phyloP scores from a whole-genome alignment of 495 filamentous ascomycete genomes.

The Entonaema liquescens region DNA sequence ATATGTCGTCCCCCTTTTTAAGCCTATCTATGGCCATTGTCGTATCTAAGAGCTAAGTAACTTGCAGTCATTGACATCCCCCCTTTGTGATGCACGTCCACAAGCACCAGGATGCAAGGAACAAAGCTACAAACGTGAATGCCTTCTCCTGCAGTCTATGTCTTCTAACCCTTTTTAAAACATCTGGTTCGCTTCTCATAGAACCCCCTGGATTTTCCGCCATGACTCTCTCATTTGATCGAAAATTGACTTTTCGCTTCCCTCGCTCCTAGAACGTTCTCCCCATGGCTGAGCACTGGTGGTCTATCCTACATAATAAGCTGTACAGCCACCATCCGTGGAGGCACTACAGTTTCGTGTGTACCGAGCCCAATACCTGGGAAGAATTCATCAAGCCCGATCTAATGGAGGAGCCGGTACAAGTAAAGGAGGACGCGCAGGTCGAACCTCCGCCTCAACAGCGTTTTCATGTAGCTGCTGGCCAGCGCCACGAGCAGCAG shows the following conservation, averaged over 20 bases:
- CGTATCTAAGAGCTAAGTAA: background rate
- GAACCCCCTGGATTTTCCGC: conserved; percentile 1
- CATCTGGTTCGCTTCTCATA: background rate
- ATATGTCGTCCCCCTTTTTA: background rate
- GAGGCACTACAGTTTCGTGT: background rate
- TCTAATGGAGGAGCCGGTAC: background rate
- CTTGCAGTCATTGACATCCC: background rate
- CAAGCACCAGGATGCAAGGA: background rate
- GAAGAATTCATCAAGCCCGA: background rate
- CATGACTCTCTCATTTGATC: background rate
- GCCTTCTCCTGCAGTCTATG: background rate
- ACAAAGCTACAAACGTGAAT: conserved; percentile 3
- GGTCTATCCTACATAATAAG: background rate
- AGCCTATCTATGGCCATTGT: background rate
- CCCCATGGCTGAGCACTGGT: background rate
- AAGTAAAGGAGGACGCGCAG: background rate
- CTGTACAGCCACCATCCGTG: background rate
- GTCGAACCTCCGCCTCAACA: background rate
- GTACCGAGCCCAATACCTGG: background rate
- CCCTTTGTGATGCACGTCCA: background rate
- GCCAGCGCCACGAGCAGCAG: background rate
- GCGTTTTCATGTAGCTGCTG: background rate
- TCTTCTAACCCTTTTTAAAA: background rate
- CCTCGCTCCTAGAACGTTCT: background rate
- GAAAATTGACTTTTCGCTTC: background rate